Evolutionary conservation across 768 basidiomycete species (phyloP), one percentile per base, ranked within the genome.

Genomic region (Cyathus striatus): DNA sequence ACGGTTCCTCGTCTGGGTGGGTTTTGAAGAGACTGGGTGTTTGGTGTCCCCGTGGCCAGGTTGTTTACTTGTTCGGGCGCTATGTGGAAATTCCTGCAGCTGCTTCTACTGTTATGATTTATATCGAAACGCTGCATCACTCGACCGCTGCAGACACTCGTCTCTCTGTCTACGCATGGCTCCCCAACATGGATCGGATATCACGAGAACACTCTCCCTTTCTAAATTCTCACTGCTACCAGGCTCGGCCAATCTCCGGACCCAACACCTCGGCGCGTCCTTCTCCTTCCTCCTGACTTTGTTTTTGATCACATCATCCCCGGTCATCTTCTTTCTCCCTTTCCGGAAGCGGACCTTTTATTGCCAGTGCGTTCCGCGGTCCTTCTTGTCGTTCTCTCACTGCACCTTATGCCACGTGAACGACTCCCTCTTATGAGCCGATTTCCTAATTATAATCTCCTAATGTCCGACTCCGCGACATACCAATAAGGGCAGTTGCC

Each of bases 201-300:
- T 71, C 68, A 73, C 64, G 65, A 64, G 67, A 63, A 59, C 63
- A 64, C 35, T 37, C 43, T 43, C 46, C n/a, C n/a, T n/a, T n/a
- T n/a, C n/a, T n/a, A n/a, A n/a, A 50, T 60, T 61, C 57, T 52
- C 61, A 56, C 54, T 59, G 46, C 52, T 55, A 51, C 56, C 49
- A 49, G 47, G 50, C 43, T 60, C 70, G 68, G 67, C 49, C 64
- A 68, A 72, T 63, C 66, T 56, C 69, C 70, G 69, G 70, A 61
- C 54, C 66, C 67, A 68, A 48, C 45, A 53, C 36, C 47, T 58
- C 61, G 68, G 66, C 62, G 47, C 35, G 7, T 36, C 35, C n/a
- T 50, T 23, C 23, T 50, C 49, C 46, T 49, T 44, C 49, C 56
- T 55, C 49, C 54, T 26, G 32, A 45, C 50, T 55, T 52, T 59